Evolutionary conservation across 2,329 filamentous ascomycete species (phyloP).

Genomic region (Metarhizium album): DNA sequence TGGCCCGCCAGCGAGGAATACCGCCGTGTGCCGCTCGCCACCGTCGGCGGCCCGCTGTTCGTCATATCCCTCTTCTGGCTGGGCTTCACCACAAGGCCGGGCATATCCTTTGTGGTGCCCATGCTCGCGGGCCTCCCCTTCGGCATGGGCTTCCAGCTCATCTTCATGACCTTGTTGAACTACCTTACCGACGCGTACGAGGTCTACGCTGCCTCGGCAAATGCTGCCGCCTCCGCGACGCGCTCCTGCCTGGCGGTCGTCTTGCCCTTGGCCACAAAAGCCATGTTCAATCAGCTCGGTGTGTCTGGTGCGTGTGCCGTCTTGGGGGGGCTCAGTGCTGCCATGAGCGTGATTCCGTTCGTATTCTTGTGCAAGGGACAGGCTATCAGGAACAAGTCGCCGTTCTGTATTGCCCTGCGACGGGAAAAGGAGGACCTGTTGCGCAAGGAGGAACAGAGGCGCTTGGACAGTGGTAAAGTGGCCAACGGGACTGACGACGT

Average conservation of each 20-base stretch:
- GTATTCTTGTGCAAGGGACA: slow-evolving; percentile 45
- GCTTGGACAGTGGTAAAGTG: slow-evolving; percentile 12
- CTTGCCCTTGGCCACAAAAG: slow-evolving; percentile 43
- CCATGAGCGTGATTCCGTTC: slow-evolving; percentile 41
- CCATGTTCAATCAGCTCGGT: slow-evolving; percentile 37
- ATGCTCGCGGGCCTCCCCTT: slow-evolving; percentile 51
- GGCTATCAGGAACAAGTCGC: slow-evolving; percentile 42
- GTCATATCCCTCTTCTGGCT: slow-evolving; percentile 49
- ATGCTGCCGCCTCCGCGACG: slow-evolving; percentile 73
- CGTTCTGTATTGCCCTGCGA: slow-evolving; percentile 51
- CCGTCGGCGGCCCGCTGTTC: slow-evolving; percentile 56
- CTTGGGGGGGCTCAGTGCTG: slow-evolving; percentile 36
- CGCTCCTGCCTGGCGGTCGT: slow-evolving; percentile 88
- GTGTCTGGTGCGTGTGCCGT: slow-evolving; percentile 42
- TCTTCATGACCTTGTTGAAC: slow-evolving; percentile 54
- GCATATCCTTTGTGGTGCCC: slow-evolving; percentile 42
- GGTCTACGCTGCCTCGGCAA: slow-evolving; percentile 61
- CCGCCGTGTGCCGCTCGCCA: slow-evolving; percentile 60
- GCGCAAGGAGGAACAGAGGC: slow-evolving; percentile 25
- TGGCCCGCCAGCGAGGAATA: slow-evolving; percentile 58
- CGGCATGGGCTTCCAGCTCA: slow-evolving; percentile 49
- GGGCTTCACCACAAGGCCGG: slow-evolving; percentile 42
- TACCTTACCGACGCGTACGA: slow-evolving; percentile 60
- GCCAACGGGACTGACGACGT: background rate
- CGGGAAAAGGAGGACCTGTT: slow-evolving; percentile 38